phyloP scores from a whole-genome alignment of 306 rosid genomes.

The Glycine soja region DNA sequence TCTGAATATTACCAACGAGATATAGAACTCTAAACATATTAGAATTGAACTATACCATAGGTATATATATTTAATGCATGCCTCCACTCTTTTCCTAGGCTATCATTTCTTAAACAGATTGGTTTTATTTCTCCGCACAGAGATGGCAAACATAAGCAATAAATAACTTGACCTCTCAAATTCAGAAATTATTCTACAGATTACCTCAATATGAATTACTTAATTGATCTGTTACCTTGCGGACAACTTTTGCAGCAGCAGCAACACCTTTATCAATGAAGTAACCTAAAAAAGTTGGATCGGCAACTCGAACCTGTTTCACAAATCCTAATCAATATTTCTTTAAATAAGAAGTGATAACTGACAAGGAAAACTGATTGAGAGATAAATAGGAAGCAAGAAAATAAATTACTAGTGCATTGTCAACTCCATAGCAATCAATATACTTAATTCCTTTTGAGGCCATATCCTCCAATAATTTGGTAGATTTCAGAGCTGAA shows the following conservation, averaged over 20 bases:
- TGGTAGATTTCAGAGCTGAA: constrained; percentile 84
- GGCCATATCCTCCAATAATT: constrained; percentile 93
- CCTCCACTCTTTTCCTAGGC: constrained; percentile 9
- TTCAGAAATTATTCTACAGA: constrained; percentile 26
- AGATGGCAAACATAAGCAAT: constrained; percentile 23
- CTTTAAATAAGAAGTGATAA: constrained; percentile 36
- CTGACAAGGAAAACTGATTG: constrained; percentile 26
- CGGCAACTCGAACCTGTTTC: constrained; percentile 95
- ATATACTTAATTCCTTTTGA: constrained; percentile 82
- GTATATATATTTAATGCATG: constrained; percentile 15
- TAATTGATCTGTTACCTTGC: constrained; percentile 70
- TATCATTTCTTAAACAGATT: constrained; percentile 19
- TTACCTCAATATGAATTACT: constrained; percentile 8
- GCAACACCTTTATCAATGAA: constrained; percentile 96
- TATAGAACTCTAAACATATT: constrained; percentile 18
- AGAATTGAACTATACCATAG: not conserved
- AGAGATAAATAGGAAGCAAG: constrained; percentile 33
- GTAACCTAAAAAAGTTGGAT: constrained; percentile 93
- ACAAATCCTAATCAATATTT: constrained; percentile 52
- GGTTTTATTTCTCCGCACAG: constrained; percentile 20
- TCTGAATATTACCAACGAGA: constrained; percentile 12
- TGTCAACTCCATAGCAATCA: constrained; percentile 99
- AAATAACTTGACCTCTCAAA: constrained; percentile 20
- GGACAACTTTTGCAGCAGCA: constrained; percentile 96
- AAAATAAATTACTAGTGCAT: constrained; percentile 74